These are phyloP conservation scores for Arthrobotrys iridis DNA, from an alignment of 2,329 filamentous ascomycete genomes.

Conservation along the genomic window DNA sequence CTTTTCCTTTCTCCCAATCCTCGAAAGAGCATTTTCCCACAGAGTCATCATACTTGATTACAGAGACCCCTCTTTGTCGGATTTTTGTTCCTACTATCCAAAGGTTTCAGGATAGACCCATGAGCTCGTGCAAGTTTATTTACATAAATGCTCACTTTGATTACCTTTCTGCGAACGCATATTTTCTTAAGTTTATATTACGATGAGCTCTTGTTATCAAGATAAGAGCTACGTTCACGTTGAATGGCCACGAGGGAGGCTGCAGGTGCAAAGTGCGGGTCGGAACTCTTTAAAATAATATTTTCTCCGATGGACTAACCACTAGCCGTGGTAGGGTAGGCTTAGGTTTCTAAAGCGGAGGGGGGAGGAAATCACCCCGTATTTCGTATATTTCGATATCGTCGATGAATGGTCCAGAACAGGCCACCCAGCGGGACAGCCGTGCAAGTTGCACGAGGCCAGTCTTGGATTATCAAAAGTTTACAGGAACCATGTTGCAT, in stretches of 20 bases:
- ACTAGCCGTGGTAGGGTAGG: too few species aligned
- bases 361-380: constrained; percentile 9
- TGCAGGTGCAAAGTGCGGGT: not conserved
- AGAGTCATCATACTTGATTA: not conserved
- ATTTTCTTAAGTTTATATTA: not conserved
- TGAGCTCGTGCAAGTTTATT: not conserved
- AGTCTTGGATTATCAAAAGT: not conserved
- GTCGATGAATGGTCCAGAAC: not conserved
- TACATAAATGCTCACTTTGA: not conserved
- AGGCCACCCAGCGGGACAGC: not conserved
- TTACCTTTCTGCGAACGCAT: not conserved
- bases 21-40: not conserved
- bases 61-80: not conserved
- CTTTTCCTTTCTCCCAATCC: not conserved
- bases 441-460: not conserved
- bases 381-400: not conserved
- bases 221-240: not conserved
- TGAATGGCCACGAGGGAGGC: not conserved
- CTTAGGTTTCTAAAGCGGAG: not conserved
- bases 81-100: not conserved
- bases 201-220: not conserved
- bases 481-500: too few species aligned
- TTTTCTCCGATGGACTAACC: not conserved
- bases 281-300: not conserved
- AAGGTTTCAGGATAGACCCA: not conserved